These are phyloP conservation scores for Elymus sibiricus DNA, from an alignment of 176 grass and related monocot genomes.

Conservation along the genomic window DNA sequence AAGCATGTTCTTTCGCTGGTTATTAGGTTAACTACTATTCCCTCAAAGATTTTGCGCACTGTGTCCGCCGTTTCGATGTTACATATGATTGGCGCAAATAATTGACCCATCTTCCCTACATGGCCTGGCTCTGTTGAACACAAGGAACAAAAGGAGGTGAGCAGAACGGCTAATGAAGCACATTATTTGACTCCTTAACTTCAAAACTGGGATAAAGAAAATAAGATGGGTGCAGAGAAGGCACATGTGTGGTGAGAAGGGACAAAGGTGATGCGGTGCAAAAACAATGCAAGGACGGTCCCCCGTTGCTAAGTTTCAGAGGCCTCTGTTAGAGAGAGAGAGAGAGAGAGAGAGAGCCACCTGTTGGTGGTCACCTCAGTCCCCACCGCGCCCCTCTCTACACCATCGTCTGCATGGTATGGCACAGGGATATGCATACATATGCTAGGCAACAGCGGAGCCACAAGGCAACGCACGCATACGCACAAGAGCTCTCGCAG, in stretches of 20 bases:
- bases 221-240: constrained; percentile 33
- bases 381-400: constrained; percentile 40
- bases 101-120: not conserved
- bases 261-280: constrained; percentile 37
- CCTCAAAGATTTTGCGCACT: not conserved
- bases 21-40: not conserved
- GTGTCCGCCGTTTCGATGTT: not conserved
- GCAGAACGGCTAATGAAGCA: not conserved
- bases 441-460: constrained; percentile 34
- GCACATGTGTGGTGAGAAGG: constrained; percentile 7
- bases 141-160: constrained; percentile 25
- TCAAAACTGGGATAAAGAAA: not conserved
- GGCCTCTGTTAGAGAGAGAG: constrained; percentile 12
- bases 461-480: not conserved
- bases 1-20: not conserved
- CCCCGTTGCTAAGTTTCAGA: constrained; percentile 34
- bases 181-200: not conserved
- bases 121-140: constrained; percentile 1
- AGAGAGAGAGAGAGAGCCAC: not conserved
- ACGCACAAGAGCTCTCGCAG: constrained; percentile 18
- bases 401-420: constrained; percentile 48
- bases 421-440: constrained; percentile 38
- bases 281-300: constrained; percentile 31
- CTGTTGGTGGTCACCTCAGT: constrained; percentile 43
- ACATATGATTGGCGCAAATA: not conserved